phyloP scores from a whole-genome alignment of 179 eudicot species.

The Beta macrorhiza region DNA sequence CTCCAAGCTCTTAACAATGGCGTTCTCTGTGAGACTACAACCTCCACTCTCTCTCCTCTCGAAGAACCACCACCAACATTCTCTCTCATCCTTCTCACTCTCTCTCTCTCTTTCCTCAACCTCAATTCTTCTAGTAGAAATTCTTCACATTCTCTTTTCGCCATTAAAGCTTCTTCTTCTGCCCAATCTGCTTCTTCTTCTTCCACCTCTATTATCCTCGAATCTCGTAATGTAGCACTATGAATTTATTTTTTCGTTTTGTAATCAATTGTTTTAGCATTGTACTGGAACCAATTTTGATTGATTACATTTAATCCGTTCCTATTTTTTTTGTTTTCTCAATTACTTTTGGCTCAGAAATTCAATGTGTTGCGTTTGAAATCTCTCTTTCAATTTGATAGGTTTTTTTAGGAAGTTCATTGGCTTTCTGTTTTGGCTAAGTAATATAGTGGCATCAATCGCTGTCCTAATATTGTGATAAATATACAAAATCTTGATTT shows the following conservation, averaged over 20 bases:
- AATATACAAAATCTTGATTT: not conserved
- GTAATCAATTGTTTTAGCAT: no score
- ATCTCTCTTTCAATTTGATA: not conserved
- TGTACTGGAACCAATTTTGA: not conserved
- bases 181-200: not conserved
- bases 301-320: not conserved
- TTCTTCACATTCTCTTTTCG: conserved; percentile 22
- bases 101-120: conserved; percentile 10
- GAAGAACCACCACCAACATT: not conserved
- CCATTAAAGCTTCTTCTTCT: conserved; percentile 41
- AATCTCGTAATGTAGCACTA: conserved; percentile 57
- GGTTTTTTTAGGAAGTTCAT: no score
- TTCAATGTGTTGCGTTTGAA: not conserved
- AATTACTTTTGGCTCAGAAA: not conserved
- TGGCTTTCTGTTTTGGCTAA: no score
- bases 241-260: not conserved
- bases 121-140: conserved; percentile 16
- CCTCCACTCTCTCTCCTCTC: conserved; percentile 26
- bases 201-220: conserved; percentile 35
- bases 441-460: no score
- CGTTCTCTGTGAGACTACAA: conserved; percentile 31
- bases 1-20: conserved; percentile 30
- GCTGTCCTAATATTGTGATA: not conserved
- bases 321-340: no score
- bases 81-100: conserved; percentile 28